These are phyloP conservation scores for Vaccinium myrtillus DNA, from an alignment of 148 eudicot species.

Conservation along the genomic window DNA sequence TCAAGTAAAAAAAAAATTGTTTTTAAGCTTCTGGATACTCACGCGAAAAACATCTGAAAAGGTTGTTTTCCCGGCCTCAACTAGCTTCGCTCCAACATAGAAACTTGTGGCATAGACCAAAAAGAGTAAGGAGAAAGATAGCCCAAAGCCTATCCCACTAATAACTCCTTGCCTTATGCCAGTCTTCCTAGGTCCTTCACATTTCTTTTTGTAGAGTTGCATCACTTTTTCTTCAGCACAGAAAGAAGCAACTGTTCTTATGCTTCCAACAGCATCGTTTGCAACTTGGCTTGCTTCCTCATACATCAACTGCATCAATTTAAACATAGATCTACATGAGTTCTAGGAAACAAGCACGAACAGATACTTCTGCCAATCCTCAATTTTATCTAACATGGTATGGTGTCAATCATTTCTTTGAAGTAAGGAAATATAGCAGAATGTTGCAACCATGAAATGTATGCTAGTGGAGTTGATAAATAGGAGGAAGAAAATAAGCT, in stretches of 20 bases:
- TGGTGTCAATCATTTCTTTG: background rate
- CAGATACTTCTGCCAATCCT: background rate
- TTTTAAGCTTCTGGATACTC: slow-evolving; percentile 9
- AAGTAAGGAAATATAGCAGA: background rate
- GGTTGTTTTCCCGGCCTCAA: slow-evolving; percentile 46
- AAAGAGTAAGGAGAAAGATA: slow-evolving; percentile 38
- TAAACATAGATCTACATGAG: background rate
- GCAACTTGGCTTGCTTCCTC: slow-evolving; percentile 86
- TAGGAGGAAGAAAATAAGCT: background rate
- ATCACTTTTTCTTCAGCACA: slow-evolving; percentile 65
- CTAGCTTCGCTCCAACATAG: slow-evolving; percentile 61
- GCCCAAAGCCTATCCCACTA: slow-evolving; percentile 54
- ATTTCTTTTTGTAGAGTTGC: slow-evolving; percentile 50
- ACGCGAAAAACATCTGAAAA: slow-evolving; percentile 52
- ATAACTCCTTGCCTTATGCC: slow-evolving; percentile 56
- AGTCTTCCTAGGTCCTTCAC: slow-evolving; percentile 46
- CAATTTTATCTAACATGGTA: background rate
- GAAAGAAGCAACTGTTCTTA: slow-evolving; percentile 81
- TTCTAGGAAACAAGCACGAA: background rate
- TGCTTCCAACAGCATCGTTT: slow-evolving; percentile 75
- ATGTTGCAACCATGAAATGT: background rate
- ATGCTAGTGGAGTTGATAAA: background rate
- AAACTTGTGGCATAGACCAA: slow-evolving; percentile 46
- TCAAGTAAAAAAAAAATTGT: background rate
- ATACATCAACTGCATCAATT: slow-evolving; percentile 41